Percentiles rank a stretch among this genome's conserved stretches.
These are phyloP conservation scores for Fusarium pseudoanthophilum DNA, from an alignment of 2,329 filamentous ascomycete species.

Conservation along the genomic window DNA sequence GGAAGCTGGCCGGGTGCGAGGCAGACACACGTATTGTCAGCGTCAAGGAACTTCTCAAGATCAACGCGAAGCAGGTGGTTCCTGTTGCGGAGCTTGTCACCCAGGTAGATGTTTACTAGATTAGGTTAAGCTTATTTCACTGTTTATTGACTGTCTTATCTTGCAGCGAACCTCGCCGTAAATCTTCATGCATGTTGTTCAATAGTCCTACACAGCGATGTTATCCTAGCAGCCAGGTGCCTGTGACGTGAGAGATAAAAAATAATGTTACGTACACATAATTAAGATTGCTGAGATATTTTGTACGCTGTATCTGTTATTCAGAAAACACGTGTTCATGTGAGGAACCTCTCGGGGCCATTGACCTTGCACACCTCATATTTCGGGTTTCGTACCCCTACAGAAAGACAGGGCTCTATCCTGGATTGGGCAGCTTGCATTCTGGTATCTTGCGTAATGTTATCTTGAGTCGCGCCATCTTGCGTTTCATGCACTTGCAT, in stretches of 20 bases:
- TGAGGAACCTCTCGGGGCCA: background rate
- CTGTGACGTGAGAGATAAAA: background rate
- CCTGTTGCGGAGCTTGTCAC: background rate
- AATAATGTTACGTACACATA: background rate
- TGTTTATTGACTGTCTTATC: background rate
- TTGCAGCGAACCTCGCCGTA: fast-evolving
- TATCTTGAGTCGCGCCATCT: background rate
- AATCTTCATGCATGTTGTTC: background rate
- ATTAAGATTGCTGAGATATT: fast-evolving
- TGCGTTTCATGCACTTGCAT: background rate
- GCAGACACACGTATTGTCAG: constrained; percentile 8
- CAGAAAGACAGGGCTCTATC: too few species aligned
- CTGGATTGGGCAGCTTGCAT: background rate
- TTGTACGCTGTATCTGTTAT: fast-evolving
- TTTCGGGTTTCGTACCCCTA: background rate
- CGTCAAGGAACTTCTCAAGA: constrained; percentile 5
- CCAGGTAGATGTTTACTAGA: background rate
- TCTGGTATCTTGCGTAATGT: background rate
- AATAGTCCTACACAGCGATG: fast-evolving
- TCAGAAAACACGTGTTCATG: background rate
- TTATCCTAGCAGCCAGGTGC: background rate
- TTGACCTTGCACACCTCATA: background rate
- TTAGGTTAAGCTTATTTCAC: background rate
- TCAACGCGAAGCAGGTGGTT: constrained; percentile 5
- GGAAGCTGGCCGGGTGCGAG: background rate